These are phyloP conservation scores for Nicotiana benthamiana DNA, from an alignment of 257 asterid species.

Conservation along the genomic window DNA sequence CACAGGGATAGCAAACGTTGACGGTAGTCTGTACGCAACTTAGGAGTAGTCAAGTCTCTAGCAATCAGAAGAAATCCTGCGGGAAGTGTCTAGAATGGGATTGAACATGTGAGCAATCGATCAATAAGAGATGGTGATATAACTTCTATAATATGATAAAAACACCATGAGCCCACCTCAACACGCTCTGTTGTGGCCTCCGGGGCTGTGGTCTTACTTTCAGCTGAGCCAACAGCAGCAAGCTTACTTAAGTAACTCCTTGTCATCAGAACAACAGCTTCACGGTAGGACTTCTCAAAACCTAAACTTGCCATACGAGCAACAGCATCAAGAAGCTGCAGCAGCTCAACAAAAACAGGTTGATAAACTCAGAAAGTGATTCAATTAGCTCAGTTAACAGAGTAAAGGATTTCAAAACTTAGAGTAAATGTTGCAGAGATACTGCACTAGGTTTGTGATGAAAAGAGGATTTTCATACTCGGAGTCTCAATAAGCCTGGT, in stretches of 20 bases:
- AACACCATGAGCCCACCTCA: slow-evolving; percentile 47
- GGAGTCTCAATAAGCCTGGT: slow-evolving; percentile 84
- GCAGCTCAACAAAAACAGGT: slow-evolving; percentile 53
- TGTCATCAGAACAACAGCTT: slow-evolving; percentile 85
- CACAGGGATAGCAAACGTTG: slow-evolving; percentile 92
- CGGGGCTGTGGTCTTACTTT: slow-evolving; percentile 67
- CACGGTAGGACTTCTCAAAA: slow-evolving; percentile 93
- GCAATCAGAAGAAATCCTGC: slow-evolving; percentile 94
- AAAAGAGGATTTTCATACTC: slow-evolving; percentile 42
- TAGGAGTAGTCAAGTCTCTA: slow-evolving; percentile 51
- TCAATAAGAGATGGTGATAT: slow-evolving; percentile 18
- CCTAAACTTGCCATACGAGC: slow-evolving; percentile 99
- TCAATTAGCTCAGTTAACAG: slow-evolving; percentile 2
- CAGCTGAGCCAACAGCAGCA: slow-evolving; percentile 77
- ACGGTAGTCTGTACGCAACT: slow-evolving; percentile 89
- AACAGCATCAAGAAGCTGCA: slow-evolving; percentile 99
- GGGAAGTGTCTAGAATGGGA: slow-evolving; percentile 92
- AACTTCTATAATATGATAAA: slow-evolving; percentile 10
- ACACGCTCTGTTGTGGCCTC: slow-evolving; percentile 96
- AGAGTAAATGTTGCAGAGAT: not conserved
- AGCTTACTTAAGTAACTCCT: slow-evolving; percentile 92
- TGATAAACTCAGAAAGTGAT: slow-evolving; percentile 32
- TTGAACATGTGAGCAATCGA: slow-evolving; percentile 67
- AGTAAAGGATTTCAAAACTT: not conserved
- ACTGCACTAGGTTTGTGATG: slow-evolving; percentile 4